These are phyloP conservation scores for Aspergillus ellipticus DNA, from an alignment of 495 filamentous ascomycete genomes.

Conservation along the genomic window DNA sequence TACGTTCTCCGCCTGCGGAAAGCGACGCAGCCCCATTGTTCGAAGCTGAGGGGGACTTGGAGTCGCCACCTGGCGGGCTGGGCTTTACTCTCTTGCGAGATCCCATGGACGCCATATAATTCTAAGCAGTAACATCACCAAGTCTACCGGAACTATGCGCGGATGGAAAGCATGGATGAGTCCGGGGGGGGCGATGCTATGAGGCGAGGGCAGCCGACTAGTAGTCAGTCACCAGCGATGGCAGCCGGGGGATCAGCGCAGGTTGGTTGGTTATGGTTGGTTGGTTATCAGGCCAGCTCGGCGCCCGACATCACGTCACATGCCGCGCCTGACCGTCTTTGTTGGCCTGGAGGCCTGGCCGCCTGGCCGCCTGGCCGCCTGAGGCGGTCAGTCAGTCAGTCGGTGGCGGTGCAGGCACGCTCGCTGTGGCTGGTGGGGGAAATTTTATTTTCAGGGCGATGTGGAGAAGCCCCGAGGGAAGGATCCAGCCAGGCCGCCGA, in stretches of 20 bases:
- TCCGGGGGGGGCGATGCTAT: background rate
- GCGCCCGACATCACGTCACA: constrained; percentile 36
- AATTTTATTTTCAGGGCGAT: constrained; percentile 12
- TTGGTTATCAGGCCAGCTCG: background rate
- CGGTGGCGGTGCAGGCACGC: background rate
- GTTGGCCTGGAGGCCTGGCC: constrained; percentile 6
- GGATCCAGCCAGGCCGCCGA: constrained; percentile 11
- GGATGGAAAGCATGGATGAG: constrained; percentile 14
- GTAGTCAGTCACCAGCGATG: background rate
- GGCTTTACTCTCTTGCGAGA: constrained; percentile 63
- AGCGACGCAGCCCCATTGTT: constrained; percentile 27
- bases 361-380: constrained; percentile 8
- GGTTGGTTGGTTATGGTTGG: background rate
- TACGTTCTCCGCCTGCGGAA: constrained; percentile 20
- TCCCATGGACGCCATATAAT: constrained; percentile 48
- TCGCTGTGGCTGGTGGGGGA: constrained; percentile 5
- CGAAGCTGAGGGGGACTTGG: constrained; percentile 19
- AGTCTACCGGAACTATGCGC: background rate
- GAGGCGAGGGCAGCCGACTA: background rate
- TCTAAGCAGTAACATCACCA: constrained; percentile 30
- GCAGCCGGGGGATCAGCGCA: background rate
- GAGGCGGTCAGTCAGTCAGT: constrained; percentile 1
- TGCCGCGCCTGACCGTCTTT: constrained; percentile 19
- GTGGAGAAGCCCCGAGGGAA: constrained; percentile 9
- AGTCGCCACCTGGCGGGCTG: constrained; percentile 47